Conservation (phyloP, 441 rosid genomes). For the Croton laevigatus region DNA sequence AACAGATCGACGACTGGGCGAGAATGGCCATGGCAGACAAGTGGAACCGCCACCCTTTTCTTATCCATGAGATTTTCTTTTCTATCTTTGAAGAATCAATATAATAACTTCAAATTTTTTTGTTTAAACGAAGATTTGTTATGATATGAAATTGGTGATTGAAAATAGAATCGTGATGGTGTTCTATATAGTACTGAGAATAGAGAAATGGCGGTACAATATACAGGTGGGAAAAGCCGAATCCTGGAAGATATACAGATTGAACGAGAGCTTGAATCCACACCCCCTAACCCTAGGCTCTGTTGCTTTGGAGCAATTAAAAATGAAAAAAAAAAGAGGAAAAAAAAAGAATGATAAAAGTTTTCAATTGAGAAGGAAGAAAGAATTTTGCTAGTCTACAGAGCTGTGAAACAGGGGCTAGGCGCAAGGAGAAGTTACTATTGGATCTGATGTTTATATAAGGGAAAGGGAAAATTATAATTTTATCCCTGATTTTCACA, state of each 20-base stretch:
- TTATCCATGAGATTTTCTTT: slow-evolving; percentile 44
- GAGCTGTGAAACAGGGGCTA: slow-evolving; percentile 9
- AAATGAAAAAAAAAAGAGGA: neutral
- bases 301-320: neutral
- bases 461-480: too few relatives aligned
- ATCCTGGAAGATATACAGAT: neutral
- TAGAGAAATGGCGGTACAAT: neutral
- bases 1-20: slow-evolving; percentile 91
- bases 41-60: slow-evolving; percentile 65
- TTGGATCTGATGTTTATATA: neutral
- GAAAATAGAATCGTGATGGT: neutral
- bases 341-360: neutral
- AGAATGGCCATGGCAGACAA: slow-evolving; percentile 98
- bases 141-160: neutral
- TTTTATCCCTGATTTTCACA: too few relatives aligned
- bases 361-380: neutral
- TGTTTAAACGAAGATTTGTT: neutral
- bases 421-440: neutral
- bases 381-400: neutral
- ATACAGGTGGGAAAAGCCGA: slow-evolving; percentile 10
- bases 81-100: neutral
- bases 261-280: neutral
- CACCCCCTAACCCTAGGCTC: slow-evolving; percentile 10
- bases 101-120: neutral
- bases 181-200: neutral